Base-by-base conservation (phyloP, 2,329 filamentous ascomycete genomes). In the Coleophoma crateriformis region DNA sequence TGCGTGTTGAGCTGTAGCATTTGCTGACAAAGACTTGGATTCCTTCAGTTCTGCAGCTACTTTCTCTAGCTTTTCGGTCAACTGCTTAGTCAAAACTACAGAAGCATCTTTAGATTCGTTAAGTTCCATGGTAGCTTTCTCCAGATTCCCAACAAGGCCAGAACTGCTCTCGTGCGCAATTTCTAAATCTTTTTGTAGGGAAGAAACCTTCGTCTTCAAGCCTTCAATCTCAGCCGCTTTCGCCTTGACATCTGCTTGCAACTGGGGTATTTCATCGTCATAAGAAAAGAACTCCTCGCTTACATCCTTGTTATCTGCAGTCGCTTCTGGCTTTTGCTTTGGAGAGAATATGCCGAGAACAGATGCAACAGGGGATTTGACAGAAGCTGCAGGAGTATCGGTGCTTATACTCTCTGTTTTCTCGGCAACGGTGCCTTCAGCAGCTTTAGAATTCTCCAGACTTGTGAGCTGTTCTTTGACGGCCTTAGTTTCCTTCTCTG, bases 251-350 rank as follows among this genome's bases (percentile, higher is more conserved):
- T 94, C 86, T 1, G 79, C 76, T 61, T 95, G 86, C n/a, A 96
- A 71, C 48, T 88, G 82, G 3, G 88, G 87, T 13, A 95, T 76
- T 68, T 97, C 92, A 46, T 86, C 85, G 51, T 97, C 91, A 59
- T 90, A 95, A 0, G 90, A 96, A 69, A 96, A 96, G 68, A 96
- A 87, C 45, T 95, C 88, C 55, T 91, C 87, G 22, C 60, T 64
- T 0, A 61, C 56, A 39, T 67, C 71, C 38, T 64, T 64, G 4
- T 69, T 66, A 7, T 67, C 35, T 38, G 13, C 63, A 7, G 63
- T 56, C 43, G 68, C 56, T 32, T 64, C 58, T 5, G 68, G 55
- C 52, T 72, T 73, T 34, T 74, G 70, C 54, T 67, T 75, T 3
- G 72, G 71, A 2, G 75, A 78, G 55, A 77, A 76, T 56, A 77